phyloP scores from a whole-genome alignment of 1,284 basidiomycete species.

The Taiwanofungus camphoratus region DNA sequence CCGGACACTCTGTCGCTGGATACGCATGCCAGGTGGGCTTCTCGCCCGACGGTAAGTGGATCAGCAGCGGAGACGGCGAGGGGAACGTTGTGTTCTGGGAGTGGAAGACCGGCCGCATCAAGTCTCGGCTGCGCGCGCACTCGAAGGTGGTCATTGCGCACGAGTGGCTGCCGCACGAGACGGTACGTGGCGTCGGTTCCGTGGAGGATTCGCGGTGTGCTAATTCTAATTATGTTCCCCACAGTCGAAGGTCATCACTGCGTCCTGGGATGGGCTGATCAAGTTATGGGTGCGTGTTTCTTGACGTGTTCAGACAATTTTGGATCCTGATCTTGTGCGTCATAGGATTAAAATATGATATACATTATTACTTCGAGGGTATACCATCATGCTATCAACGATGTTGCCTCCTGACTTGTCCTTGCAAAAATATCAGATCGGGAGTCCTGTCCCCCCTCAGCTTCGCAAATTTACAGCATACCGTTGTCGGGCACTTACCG shows the following conservation, averaged over 20 bases:
- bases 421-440: no score
- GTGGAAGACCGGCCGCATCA: conserved; percentile 96
- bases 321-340: neutral
- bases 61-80: conserved; percentile 92
- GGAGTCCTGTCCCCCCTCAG: no score
- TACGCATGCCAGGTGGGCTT: conserved; percentile 97
- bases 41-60: conserved; percentile 96
- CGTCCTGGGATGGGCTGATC: conserved; percentile 95
- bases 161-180: conserved; percentile 97
- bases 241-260: conserved; percentile 92
- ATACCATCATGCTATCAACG: no score
- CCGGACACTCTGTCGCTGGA: conserved; percentile 93
- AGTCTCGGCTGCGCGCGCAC: conserved; percentile 86
- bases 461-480: no score
- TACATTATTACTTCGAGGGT: no score
- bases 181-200: conserved; percentile 50
- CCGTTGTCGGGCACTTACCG: no score
- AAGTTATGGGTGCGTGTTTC: conserved; percentile 76
- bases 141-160: conserved; percentile 95
- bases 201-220: neutral
- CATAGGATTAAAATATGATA: conserved; percentile 4
- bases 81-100: conserved; percentile 99
- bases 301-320: neutral
- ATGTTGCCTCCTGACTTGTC: no score
- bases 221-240: conserved; percentile 13